Conservation (phyloP, 495 filamentous ascomycete genomes). For the Tricharina praecox region DNA sequence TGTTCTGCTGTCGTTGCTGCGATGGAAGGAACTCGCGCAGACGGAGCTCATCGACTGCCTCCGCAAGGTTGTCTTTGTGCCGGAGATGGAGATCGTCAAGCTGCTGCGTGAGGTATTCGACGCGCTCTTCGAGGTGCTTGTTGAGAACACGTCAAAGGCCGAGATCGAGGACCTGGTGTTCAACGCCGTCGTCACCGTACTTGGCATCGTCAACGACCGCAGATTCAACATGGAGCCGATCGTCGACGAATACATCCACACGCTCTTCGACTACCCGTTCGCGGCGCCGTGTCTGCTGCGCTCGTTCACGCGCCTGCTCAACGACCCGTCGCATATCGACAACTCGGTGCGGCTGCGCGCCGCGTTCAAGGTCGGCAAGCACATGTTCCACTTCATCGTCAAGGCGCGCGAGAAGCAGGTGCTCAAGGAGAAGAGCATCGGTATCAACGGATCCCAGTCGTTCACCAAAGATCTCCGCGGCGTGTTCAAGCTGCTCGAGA, state of each 20-base stretch:
- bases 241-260: slow-evolving; percentile 82
- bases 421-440: slow-evolving; percentile 73
- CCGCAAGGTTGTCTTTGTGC: slow-evolving; percentile 74
- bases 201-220: slow-evolving; percentile 87
- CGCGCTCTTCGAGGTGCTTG: slow-evolving; percentile 74
- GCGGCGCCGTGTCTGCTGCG: slow-evolving; percentile 80
- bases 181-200: slow-evolving; percentile 67
- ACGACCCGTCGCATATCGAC: slow-evolving; percentile 59
- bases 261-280: slow-evolving; percentile 80
- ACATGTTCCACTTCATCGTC: slow-evolving; percentile 89
- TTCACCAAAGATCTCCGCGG: slow-evolving; percentile 70
- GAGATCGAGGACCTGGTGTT: slow-evolving; percentile 89
- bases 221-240: slow-evolving; percentile 79
- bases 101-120: slow-evolving; percentile 79
- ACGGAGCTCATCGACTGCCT: slow-evolving; percentile 52
- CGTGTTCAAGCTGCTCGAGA: slow-evolving; percentile 79
- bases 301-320: slow-evolving; percentile 67
- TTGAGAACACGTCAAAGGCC: slow-evolving; percentile 73
- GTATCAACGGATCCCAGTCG: slow-evolving; percentile 52
- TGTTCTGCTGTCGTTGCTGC: slow-evolving; percentile 62
- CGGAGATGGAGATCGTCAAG: slow-evolving; percentile 96
- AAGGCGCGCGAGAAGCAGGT: slow-evolving; percentile 76
- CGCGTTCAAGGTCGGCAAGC: slow-evolving; percentile 84
- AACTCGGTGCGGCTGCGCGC: slow-evolving; percentile 70
- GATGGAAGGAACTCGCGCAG: slow-evolving; percentile 69